A percentile compares a stretch with the other conserved stretches of the same genome.
These are phyloP conservation scores for Acer saccharum DNA, from an alignment of 345 rosid species.

Conservation along the genomic window DNA sequence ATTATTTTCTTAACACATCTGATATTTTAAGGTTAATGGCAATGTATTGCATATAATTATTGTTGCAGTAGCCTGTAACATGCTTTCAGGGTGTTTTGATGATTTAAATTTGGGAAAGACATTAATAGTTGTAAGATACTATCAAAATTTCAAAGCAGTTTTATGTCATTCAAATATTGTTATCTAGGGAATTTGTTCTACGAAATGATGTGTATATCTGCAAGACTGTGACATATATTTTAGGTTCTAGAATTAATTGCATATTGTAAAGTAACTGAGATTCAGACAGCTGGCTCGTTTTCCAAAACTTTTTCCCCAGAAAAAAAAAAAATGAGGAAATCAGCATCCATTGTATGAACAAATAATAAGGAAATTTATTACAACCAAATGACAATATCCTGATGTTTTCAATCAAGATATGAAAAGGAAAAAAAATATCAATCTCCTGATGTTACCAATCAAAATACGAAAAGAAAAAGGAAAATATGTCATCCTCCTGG, in stretches of 20 bases:
- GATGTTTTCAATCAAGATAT: background rate
- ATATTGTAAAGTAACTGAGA: background rate
- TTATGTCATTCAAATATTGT: background rate
- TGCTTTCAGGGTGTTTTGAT: background rate
- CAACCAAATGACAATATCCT: background rate
- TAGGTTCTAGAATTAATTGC: background rate
- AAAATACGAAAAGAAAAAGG: background rate
- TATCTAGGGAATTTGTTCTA: background rate
- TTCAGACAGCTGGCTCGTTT: background rate
- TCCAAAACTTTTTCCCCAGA: background rate
- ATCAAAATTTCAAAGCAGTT: background rate
- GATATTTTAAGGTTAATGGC: background rate
- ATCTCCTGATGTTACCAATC: background rate
- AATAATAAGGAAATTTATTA: background rate
- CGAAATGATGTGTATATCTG: background rate
- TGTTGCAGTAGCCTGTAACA: background rate
- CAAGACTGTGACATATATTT: background rate
- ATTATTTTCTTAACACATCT: background rate
- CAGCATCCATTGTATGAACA: background rate
- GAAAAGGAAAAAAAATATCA: background rate
- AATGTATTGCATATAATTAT: background rate
- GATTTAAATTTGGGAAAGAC: background rate
- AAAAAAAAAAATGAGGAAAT: background rate
- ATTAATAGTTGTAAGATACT: slow-evolving; percentile 1
- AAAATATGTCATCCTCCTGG: background rate